Percentiles rank a stretch among this genome's conserved stretches.
Conservation (phyloP, 2,329 filamentous ascomycete genomes). For the Neonectria magnoliae region DNA sequence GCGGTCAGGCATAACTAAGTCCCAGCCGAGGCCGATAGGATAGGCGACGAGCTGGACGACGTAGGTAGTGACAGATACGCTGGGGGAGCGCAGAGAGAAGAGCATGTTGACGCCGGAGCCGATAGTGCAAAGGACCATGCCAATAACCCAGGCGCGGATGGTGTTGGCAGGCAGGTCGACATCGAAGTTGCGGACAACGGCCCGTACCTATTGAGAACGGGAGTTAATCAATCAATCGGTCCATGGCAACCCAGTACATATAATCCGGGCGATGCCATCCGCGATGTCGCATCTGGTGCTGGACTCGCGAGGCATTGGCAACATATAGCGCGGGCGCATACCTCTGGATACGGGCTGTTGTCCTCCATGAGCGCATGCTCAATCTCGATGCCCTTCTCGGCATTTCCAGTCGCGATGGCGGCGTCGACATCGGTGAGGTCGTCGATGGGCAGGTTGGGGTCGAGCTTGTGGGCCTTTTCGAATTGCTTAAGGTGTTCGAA, state of each 20-base stretch:
- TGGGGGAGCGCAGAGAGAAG: constrained; percentile 68
- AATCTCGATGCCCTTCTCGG: constrained; percentile 65
- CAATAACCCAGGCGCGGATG: constrained; percentile 71
- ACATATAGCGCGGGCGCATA: constrained; percentile 44
- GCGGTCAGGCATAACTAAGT: constrained; percentile 63
- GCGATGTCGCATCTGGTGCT: constrained; percentile 1
- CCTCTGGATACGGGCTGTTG: constrained; percentile 74
- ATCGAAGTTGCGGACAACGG: constrained; percentile 72
- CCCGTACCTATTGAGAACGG: constrained; percentile 63
- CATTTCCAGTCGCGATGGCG: constrained; percentile 63
- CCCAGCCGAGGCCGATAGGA: constrained; percentile 65
- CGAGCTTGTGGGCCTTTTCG: constrained; percentile 69
- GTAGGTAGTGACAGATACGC: constrained; percentile 68
- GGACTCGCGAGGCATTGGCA: neutral
- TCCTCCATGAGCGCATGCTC: constrained; percentile 69
- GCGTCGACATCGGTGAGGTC: constrained; percentile 69
- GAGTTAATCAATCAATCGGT: constrained; percentile 21
- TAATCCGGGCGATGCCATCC: neutral
- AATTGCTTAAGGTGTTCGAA: constrained; percentile 63
- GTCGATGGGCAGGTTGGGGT: constrained; percentile 72
- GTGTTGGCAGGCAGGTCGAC: constrained; percentile 73
- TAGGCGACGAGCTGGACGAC: constrained; percentile 71
- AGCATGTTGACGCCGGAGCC: constrained; percentile 71
- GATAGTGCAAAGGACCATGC: constrained; percentile 68
- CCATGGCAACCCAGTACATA: neutral